These are phyloP conservation scores for Cystobasidium tubakii DNA, from an alignment of 768 basidiomycete species.

Conservation along the genomic window DNA sequence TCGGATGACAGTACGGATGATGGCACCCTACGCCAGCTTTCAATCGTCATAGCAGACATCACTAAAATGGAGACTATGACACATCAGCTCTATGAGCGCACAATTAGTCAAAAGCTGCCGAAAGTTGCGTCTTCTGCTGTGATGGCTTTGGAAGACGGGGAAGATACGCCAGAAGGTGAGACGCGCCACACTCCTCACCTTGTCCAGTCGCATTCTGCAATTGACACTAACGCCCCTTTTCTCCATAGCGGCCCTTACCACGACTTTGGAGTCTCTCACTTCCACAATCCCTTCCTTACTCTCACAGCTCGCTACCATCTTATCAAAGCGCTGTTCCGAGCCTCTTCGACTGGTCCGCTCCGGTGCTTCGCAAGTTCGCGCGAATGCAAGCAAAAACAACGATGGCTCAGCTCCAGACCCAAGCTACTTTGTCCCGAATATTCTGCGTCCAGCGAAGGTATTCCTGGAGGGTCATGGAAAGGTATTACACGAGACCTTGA, in stretches of 20 bases:
- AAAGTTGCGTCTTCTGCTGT: conserved; percentile 34
- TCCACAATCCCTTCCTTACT: conserved; percentile 60
- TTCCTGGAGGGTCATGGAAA: conserved; percentile 61
- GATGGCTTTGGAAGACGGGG: background rate
- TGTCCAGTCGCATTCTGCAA: background rate
- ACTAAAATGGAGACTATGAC: conserved; percentile 57
- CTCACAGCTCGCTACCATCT: conserved; percentile 62
- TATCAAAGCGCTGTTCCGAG: conserved; percentile 76
- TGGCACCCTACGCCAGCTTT: conserved; percentile 59
- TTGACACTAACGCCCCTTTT: background rate
- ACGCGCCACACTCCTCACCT: background rate
- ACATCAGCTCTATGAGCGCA: conserved; percentile 62
- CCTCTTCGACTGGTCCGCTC: conserved; percentile 75
- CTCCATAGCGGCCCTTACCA: conserved; percentile 52
- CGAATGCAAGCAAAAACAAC: conserved; percentile 62
- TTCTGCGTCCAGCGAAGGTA: conserved; percentile 69
- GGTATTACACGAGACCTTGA: conserved; percentile 58
- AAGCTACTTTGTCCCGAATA: conserved; percentile 75
- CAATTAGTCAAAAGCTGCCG: conserved; percentile 62
- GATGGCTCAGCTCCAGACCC: conserved; percentile 60
- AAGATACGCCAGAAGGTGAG: conserved; percentile 21
- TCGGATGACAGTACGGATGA: conserved; percentile 58
- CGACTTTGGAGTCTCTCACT: conserved; percentile 55
- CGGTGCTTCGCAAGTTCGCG: conserved; percentile 83
- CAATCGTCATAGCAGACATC: conserved; percentile 66